A percentile compares a stretch with the other conserved stretches of the same genome.
These are phyloP conservation scores for Penicillium bovifimosum DNA, from an alignment of 495 filamentous ascomycete species.

Conservation along the genomic window DNA sequence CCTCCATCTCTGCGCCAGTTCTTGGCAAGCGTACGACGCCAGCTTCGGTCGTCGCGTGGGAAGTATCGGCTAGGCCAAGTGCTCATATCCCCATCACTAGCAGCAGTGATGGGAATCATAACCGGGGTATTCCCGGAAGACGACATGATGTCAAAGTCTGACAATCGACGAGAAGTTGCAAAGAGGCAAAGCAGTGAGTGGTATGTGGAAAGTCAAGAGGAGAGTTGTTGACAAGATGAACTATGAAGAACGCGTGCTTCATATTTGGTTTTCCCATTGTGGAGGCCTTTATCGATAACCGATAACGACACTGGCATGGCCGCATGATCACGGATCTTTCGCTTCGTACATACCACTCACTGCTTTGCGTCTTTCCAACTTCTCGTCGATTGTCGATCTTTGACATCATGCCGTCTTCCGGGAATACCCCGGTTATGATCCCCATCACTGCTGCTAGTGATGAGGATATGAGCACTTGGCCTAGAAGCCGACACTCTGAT, in stretches of 20 bases:
- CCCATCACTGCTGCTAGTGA: too few relatives aligned
- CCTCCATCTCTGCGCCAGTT: slow-evolving; percentile 35
- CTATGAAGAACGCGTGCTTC: neutral
- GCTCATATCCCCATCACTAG: slow-evolving; percentile 30
- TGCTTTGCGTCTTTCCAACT: too few relatives aligned
- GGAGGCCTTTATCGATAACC: slow-evolving; percentile 10
- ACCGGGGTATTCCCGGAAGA: too few relatives aligned
- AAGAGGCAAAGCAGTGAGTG: too few relatives aligned
- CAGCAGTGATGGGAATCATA: slow-evolving; percentile 28
- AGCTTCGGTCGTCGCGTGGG: slow-evolving; percentile 18
- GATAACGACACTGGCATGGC: too few relatives aligned
- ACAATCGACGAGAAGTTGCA: too few relatives aligned
- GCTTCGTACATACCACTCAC: neutral
- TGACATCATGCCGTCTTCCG: too few relatives aligned
- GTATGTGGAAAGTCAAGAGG: neutral
- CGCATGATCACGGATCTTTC: too few relatives aligned
- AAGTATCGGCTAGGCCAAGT: slow-evolving; percentile 29
- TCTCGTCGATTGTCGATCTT: too few relatives aligned
- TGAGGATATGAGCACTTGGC: too few relatives aligned
- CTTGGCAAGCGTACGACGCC: slow-evolving; percentile 29
- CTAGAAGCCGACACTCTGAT: too few relatives aligned
- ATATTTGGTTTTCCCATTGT: slow-evolving; percentile 1
- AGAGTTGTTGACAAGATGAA: slow-evolving; percentile 3
- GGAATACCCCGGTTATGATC: too few relatives aligned
- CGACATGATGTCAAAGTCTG: slow-evolving; percentile 10